phyloP scores from a whole-genome alignment of 2,329 filamentous ascomycete genomes.

The Cercospora nicotianae region DNA sequence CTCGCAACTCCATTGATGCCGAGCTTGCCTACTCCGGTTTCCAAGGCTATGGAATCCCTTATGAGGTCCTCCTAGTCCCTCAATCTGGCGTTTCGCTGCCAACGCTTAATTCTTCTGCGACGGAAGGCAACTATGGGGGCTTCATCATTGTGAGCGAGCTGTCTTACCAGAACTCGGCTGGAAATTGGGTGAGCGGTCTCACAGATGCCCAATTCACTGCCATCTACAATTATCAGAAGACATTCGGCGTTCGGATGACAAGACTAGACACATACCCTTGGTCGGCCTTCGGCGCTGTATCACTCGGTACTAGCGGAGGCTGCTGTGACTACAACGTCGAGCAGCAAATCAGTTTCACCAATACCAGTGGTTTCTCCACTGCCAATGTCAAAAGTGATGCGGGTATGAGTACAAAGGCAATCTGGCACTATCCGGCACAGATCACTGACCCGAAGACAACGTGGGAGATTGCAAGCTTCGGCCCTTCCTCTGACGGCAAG shows the following conservation, averaged over 20 bases:
- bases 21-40: conserved; percentile 8
- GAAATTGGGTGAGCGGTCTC: conserved; percentile 9
- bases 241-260: conserved; percentile 18
- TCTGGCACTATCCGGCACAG: conserved; percentile 15
- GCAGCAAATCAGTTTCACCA: conserved; percentile 16
- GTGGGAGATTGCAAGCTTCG: conserved; percentile 13
- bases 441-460: conserved; percentile 12
- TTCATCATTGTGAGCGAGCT: conserved; percentile 16
- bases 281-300: conserved; percentile 10
- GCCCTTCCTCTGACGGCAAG: not conserved
- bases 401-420: conserved; percentile 11
- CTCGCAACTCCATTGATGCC: conserved; percentile 13
- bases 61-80: conserved; percentile 13
- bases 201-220: conserved; percentile 10
- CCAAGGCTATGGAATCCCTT: conserved; percentile 15
- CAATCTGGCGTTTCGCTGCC: conserved; percentile 7
- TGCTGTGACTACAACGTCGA: conserved; percentile 13
- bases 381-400: conserved; percentile 10
- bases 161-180: conserved; percentile 13
- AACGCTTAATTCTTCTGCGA: conserved; percentile 5
- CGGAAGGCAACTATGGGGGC: conserved; percentile 13
- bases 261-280: conserved; percentile 15
- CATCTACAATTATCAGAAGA: conserved; percentile 15
- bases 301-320: conserved; percentile 9
- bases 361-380: conserved; percentile 6